Evolutionary conservation across 106 monocot genomes (phyloP).

Genomic region (Posidonia australis): DNA sequence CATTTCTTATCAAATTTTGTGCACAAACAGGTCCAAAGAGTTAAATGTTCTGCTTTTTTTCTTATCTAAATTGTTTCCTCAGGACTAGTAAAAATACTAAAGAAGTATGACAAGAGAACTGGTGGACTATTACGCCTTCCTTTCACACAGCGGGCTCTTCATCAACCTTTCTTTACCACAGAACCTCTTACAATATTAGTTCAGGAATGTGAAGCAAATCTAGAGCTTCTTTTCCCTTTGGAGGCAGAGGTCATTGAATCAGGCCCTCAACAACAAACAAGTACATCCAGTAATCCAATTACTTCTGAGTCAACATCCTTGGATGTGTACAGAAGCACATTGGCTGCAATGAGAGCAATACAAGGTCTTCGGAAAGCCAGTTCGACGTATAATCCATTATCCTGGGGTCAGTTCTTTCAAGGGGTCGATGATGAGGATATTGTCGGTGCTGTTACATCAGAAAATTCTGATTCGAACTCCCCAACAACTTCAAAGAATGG

Average conservation of each 20-base stretch:
- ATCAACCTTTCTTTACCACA: slow-evolving; percentile 85
- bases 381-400: slow-evolving; percentile 80
- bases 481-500: slow-evolving; percentile 4
- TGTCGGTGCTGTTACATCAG: slow-evolving; percentile 50
- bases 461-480: slow-evolving; percentile 41
- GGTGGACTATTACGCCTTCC: slow-evolving; percentile 63
- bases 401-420: slow-evolving; percentile 57
- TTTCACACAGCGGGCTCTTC: slow-evolving; percentile 69
- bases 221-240: slow-evolving; percentile 77
- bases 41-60: slow-evolving; percentile 3
- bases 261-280: slow-evolving; percentile 5
- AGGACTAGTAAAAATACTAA: slow-evolving; percentile 90
- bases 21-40: not conserved
- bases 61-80: not conserved
- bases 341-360: slow-evolving; percentile 76
- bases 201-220: slow-evolving; percentile 72
- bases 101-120: slow-evolving; percentile 96
- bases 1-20: too few relatives aligned
- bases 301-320: slow-evolving; percentile 16
- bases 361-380: slow-evolving; percentile 71
- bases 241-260: slow-evolving; percentile 67
- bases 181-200: slow-evolving; percentile 75
- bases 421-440: slow-evolving; percentile 26
- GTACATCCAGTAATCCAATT: not conserved
- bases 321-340: slow-evolving; percentile 56